phyloP scores from a whole-genome alignment of 2,329 filamentous ascomycete genomes.

The Diaporthe capsici region DNA sequence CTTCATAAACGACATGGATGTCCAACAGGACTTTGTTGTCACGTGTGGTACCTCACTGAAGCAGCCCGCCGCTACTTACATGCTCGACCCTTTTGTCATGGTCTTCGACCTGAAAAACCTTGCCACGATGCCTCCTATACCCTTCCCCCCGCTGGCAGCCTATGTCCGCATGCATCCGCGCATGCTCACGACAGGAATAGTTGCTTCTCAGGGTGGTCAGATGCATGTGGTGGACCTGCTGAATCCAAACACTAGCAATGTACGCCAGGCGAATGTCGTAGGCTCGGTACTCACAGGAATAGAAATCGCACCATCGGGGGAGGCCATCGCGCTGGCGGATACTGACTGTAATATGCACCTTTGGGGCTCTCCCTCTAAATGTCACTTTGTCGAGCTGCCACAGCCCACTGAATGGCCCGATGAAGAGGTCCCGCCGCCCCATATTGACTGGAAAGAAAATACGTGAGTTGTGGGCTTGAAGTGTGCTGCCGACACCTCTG shows the following conservation, averaged over 20 bases:
- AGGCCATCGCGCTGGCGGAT: conserved; percentile 86
- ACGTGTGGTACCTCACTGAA: conserved; percentile 94
- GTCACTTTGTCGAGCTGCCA: conserved; percentile 87
- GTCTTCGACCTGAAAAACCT: conserved; percentile 96
- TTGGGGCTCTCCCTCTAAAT: conserved; percentile 89
- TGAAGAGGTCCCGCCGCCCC: conserved; percentile 68
- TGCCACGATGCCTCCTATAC: conserved; percentile 88
- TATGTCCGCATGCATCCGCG: conserved; percentile 97
- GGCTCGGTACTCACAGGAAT: conserved; percentile 82
- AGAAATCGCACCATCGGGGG: conserved; percentile 89
- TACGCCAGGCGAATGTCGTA: conserved; percentile 82
- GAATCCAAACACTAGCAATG: conserved; percentile 89
- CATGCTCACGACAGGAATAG: conserved; percentile 94
- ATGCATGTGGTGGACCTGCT: conserved; percentile 96
- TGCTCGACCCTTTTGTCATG: conserved; percentile 93
- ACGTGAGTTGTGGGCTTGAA: conserved; percentile 63
- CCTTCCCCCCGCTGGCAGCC: conserved; percentile 91
- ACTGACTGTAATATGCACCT: conserved; percentile 84
- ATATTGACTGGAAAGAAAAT: conserved; percentile 79
- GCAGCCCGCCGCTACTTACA: conserved; percentile 79
- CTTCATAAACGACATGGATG: conserved; percentile 96
- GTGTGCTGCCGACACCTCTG: background rate
- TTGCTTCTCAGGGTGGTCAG: conserved; percentile 91
- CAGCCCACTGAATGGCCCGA: conserved; percentile 85
- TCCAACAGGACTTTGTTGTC: conserved; percentile 92